Evolutionary conservation across 2,329 filamentous ascomycete species (phyloP), one percentile per base, ranked within the genome.

Genomic region (Paraconiothyrium brasiliense): DNA sequence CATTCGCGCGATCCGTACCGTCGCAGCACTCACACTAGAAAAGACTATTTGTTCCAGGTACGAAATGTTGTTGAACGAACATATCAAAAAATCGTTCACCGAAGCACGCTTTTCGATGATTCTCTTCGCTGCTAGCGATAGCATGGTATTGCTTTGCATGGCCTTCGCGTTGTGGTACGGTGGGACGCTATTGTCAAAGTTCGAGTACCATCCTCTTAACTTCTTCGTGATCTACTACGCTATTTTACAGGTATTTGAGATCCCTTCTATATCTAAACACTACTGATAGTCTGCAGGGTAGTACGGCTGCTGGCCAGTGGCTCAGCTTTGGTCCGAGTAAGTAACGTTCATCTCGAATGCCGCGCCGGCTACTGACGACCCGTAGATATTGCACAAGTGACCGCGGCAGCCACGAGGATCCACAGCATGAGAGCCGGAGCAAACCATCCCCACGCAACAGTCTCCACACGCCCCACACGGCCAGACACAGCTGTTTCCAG

Each of bases 1-100:
- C 47, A 96, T 95, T 43, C 93, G 92, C 1, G 91, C 93, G 8
- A 97, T 97, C 67, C 90, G 94, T 56, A 98, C 94, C 1, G 94
- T 97, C n/a, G 93, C 93, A 8, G 92, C 92, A 5, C 84, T 98
- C 50, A 97, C 93, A 0, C 88, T 94, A 13, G 94, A 98, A 80
- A 79, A 85, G 0, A 92, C 96, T 71, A 92, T 97, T 3, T 86
- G 92, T 71, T 71, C 79, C 4, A 84, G 89, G 54, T 98, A 97
- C 78, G 88, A 87, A 56, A 71, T 79, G 0, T 87, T 90, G 24
- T 85, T 97, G n/a, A 87, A 86, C 0, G 73, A 71, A 0, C 94
- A 97, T 77, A 88, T 89, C 57, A 84, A 83, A 44, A 82, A 83
- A 51, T 92, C 90, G 64, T 79, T 96, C 49, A 82, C 84, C 1